Conservation (phyloP, 176 grass and related monocot species). For the Thinopyrum elongatum region DNA sequence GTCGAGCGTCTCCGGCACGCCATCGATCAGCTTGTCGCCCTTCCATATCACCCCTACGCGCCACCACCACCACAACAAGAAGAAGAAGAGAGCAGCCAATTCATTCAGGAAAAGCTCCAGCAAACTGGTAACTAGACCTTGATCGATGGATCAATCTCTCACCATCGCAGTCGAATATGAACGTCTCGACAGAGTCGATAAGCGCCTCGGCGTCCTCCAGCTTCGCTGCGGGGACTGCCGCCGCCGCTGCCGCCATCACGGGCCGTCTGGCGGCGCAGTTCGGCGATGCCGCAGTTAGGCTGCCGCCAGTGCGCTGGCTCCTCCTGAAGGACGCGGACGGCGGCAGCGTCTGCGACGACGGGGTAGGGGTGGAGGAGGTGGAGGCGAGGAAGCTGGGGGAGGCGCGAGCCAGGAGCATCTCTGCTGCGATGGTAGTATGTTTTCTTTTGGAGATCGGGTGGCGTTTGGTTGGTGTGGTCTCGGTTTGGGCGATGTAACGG, state of each 20-base stretch:
- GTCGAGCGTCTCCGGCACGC: conserved; percentile 85
- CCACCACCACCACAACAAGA: neutral
- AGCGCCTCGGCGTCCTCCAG: conserved; percentile 77
- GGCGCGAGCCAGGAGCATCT: conserved; percentile 48
- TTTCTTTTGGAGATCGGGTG: neutral
- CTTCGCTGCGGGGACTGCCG: conserved; percentile 33
- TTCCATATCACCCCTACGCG: conserved; percentile 89
- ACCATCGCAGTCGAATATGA: conserved; percentile 97
- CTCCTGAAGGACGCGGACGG: neutral
- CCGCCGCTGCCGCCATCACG: conserved; percentile 33
- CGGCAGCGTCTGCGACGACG: conserved; percentile 22
- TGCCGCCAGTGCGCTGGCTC: neutral
- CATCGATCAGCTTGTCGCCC: conserved; percentile 91
- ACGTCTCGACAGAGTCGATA: conserved; percentile 94
- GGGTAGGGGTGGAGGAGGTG: conserved; percentile 23
- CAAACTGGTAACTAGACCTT: neutral
- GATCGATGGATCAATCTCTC: neutral
- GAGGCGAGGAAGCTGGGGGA: conserved; percentile 39
- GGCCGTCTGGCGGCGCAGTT: conserved; percentile 16
- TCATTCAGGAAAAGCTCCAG: neutral
- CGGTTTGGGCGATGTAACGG: neutral
- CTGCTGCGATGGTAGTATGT: neutral
- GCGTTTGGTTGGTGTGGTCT: conserved; percentile 26
- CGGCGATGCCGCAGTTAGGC: neutral
- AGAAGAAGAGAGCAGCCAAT: neutral